phyloP scores from a whole-genome alignment of 495 filamentous ascomycete species.

The Baudoinia panamericana region DNA sequence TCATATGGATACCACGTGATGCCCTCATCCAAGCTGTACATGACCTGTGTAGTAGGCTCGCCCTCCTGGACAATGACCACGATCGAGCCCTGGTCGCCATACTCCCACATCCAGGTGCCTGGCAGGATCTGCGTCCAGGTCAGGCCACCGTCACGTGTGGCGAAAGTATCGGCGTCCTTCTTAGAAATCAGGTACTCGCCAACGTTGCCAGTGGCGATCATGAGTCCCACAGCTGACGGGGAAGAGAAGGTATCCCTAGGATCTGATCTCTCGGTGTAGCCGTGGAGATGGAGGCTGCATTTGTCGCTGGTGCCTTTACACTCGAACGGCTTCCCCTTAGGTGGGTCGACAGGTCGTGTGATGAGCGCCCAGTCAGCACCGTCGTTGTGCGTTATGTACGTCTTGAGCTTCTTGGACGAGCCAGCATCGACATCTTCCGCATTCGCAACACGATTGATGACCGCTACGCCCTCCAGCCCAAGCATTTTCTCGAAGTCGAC shows the following conservation, averaged over 20 bases:
- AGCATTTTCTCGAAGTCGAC: conserved; percentile 96
- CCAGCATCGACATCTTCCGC: conserved; percentile 44
- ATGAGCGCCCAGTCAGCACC: conserved; percentile 73
- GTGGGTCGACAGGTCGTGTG: conserved; percentile 51
- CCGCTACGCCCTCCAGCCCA: conserved; percentile 73
- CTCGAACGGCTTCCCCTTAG: conserved; percentile 51
- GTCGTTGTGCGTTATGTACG: conserved; percentile 90
- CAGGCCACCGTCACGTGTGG: conserved; percentile 78
- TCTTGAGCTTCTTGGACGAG: conserved; percentile 65
- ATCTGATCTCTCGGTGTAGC: conserved; percentile 80
- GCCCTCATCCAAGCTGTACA: conserved; percentile 71
- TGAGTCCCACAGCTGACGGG: conserved; percentile 73
- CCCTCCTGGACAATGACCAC: conserved; percentile 64
- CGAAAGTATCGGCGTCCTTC: conserved; percentile 70
- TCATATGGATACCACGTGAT: conserved; percentile 56
- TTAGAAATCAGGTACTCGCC: conserved; percentile 47
- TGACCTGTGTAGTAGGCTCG: conserved; percentile 51
- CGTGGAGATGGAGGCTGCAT: conserved; percentile 84
- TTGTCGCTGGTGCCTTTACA: conserved; percentile 48
- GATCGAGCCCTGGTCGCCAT: conserved; percentile 83
- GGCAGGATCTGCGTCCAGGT: conserved; percentile 74
- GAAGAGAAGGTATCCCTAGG: conserved; percentile 73
- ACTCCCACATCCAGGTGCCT: conserved; percentile 82
- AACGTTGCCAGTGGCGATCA: conserved; percentile 86
- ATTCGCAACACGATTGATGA: conserved; percentile 79